phyloP scores from a whole-genome alignment of 768 basidiomycete species.

The Wakefieldia striispora region DNA sequence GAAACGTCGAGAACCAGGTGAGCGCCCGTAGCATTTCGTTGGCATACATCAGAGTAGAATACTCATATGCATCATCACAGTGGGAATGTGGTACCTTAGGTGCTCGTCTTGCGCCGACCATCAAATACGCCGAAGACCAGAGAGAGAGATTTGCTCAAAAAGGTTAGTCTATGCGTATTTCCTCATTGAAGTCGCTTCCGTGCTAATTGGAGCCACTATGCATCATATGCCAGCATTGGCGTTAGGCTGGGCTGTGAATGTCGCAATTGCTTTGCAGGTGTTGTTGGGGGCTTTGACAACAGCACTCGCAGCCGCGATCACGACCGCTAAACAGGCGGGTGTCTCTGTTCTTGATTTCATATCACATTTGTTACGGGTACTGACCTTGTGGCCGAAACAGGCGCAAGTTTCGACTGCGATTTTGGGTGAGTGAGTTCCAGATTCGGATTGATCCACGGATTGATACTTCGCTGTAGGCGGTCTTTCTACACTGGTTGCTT shows the following conservation, averaged over 20 bases:
- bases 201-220: constrained; percentile 10
- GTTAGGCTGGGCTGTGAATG: constrained; percentile 35
- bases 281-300: constrained; percentile 66
- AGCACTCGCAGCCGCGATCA: constrained; percentile 51
- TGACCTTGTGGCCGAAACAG: constrained; percentile 15
- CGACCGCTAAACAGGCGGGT: constrained; percentile 42
- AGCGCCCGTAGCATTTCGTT: constrained; percentile 2
- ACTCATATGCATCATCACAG: background rate
- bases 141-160: constrained; percentile 45
- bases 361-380: too few relatives aligned
- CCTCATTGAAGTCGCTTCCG: background rate
- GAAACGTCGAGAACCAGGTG: constrained; percentile 1
- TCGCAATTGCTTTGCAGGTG: constrained; percentile 63
- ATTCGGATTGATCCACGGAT: background rate
- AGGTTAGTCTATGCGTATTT: constrained; percentile 40
- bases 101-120: constrained; percentile 54
- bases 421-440: constrained; percentile 31
- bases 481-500: constrained; percentile 64
- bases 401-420: constrained; percentile 38
- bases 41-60: background rate
- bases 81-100: constrained; percentile 35
- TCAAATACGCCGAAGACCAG: constrained; percentile 44
- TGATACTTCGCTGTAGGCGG: constrained; percentile 43
- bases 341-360: background rate
- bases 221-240: constrained; percentile 26